Conservation (phyloP, 2,329 filamentous ascomycete genomes). For the Tympanopsis confertula region DNA sequence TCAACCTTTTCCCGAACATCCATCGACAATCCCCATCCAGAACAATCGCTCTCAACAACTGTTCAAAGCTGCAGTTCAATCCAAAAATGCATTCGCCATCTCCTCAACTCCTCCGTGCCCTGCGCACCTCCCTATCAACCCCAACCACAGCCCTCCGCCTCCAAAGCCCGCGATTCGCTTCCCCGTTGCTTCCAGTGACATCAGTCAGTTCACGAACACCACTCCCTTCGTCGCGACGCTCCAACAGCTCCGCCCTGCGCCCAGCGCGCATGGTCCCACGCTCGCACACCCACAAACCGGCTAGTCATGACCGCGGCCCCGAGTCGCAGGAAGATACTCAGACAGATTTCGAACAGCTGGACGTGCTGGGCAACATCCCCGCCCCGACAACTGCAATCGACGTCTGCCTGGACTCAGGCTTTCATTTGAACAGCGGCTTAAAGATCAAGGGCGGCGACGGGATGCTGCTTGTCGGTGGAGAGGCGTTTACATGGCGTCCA, state of each 20-base stretch:
- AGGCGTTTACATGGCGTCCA: constrained; percentile 80
- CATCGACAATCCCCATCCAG: no score
- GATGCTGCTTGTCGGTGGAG: constrained; percentile 69
- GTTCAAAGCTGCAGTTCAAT: no score
- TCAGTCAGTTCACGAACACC: neutral
- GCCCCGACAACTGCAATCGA: constrained; percentile 75
- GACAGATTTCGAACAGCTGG: constrained; percentile 63
- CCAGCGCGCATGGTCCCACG: neutral
- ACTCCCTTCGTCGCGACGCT: neutral
- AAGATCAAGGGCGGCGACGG: constrained; percentile 60
- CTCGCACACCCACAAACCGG: neutral
- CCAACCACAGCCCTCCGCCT: neutral
- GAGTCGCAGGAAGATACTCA: constrained; percentile 9
- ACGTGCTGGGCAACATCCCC: constrained; percentile 68
- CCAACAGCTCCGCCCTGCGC: neutral
- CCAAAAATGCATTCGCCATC: neutral
- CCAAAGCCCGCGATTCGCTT: neutral
- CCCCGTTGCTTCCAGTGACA: no score
- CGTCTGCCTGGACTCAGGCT: constrained; percentile 70
- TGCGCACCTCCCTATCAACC: neutral
- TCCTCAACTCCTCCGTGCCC: neutral
- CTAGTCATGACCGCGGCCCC: neutral
- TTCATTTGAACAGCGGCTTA: constrained; percentile 72
- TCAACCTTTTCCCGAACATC: no score
- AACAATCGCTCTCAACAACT: no score